These are phyloP conservation scores for Penicillium sp. DNA, from an alignment of 2,329 filamentous ascomycete species.

Conservation along the genomic window DNA sequence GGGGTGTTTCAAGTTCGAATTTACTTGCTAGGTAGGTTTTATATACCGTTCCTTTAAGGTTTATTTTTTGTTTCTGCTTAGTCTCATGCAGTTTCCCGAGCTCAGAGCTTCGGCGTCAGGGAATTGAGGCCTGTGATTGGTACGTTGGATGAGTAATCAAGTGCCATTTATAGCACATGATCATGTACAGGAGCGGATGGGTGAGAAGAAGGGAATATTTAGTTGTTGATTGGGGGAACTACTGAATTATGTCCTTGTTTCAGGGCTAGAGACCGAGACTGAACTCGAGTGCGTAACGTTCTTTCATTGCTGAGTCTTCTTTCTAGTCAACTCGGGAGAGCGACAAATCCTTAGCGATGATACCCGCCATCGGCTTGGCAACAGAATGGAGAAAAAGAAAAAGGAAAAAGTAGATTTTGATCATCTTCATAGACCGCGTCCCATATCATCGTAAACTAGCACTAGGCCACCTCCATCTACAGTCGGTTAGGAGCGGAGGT, in stretches of 20 bases:
- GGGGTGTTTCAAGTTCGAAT: not conserved
- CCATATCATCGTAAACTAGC: conserved; percentile 27
- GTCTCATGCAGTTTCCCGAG: not conserved
- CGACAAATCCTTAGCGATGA: conserved; percentile 3
- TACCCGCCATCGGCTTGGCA: conserved; percentile 11
- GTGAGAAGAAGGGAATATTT: not conserved
- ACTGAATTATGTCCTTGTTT: not conserved
- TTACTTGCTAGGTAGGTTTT: not conserved
- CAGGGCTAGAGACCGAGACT: not conserved
- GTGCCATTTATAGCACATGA: not conserved
- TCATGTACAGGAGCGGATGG: not conserved
- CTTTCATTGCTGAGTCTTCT: conserved; percentile 16
- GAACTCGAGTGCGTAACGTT: conserved; percentile 4
- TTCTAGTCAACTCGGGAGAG: conserved; percentile 7
- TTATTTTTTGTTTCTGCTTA: not conserved
- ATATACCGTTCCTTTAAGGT: not conserved
- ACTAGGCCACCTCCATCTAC: conserved; percentile 49
- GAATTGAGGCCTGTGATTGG: not conserved
- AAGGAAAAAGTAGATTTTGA: conserved; percentile 24
- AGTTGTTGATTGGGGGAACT: not conserved
- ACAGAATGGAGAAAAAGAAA: conserved; percentile 10
- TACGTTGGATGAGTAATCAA: not conserved
- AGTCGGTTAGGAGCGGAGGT: conserved; percentile 74
- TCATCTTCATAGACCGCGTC: conserved; percentile 22
- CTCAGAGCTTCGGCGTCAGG: not conserved